Percentiles rank a stretch among this genome's conserved stretches.
phyloP scores from a whole-genome alignment of 345 rosid species.

The Turritis glabra region DNA sequence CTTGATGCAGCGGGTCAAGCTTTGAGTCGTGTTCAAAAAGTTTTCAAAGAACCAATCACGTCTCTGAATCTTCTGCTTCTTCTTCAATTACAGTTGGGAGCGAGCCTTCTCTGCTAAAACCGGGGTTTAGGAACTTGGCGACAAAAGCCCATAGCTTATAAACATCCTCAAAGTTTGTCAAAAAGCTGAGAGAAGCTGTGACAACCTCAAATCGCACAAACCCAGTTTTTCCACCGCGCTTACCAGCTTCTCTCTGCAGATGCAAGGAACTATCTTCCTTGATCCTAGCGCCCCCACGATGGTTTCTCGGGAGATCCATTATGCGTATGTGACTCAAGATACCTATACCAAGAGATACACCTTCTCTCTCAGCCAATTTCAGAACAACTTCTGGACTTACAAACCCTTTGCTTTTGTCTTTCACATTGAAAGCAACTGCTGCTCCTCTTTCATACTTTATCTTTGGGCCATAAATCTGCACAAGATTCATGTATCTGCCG shows the following conservation, averaged over 20 bases:
- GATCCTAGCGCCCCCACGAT: slow-evolving; percentile 41
- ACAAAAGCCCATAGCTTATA: slow-evolving; percentile 90
- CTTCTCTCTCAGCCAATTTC: slow-evolving; percentile 83
- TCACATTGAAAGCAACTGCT: slow-evolving; percentile 82
- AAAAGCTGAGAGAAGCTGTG: slow-evolving; percentile 86
- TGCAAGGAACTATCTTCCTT: slow-evolving; percentile 62
- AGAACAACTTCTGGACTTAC: slow-evolving; percentile 79
- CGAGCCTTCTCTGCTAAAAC: slow-evolving; percentile 59
- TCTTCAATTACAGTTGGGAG: slow-evolving; percentile 71
- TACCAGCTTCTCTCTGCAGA: slow-evolving; percentile 71
- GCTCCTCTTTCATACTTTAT: slow-evolving; percentile 94
- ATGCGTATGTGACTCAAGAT: slow-evolving; percentile 79
- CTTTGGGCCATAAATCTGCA: slow-evolving; percentile 90
- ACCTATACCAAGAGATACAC: slow-evolving; percentile 80
- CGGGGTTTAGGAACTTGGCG: slow-evolving; percentile 79
- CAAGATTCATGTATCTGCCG: slow-evolving; percentile 48
- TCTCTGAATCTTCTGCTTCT: slow-evolving; percentile 56
- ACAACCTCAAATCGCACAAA: slow-evolving; percentile 86
- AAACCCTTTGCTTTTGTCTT: slow-evolving; percentile 64
- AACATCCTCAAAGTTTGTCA: slow-evolving; percentile 96
- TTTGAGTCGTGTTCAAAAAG: slow-evolving; percentile 26
- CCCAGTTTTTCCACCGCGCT: slow-evolving; percentile 53
- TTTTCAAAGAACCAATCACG: slow-evolving; percentile 32
- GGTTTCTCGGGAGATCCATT: slow-evolving; percentile 55
- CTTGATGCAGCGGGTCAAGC: slow-evolving; percentile 8